phyloP scores from a whole-genome alignment of 768 basidiomycete species.

The Xerocomellus chrysenteron region DNA sequence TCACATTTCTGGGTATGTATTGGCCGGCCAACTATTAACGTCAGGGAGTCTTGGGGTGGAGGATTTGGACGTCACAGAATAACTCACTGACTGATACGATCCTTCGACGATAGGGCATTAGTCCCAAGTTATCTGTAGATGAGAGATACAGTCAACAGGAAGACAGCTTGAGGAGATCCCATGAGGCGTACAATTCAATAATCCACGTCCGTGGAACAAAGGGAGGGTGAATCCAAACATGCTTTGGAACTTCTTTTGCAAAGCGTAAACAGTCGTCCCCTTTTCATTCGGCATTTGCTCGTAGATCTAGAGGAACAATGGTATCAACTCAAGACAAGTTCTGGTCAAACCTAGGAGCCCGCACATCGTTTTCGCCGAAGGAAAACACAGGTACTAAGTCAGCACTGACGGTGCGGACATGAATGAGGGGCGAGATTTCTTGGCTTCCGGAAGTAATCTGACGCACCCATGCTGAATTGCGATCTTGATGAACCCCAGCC shows the following conservation, averaged over 20 bases:
- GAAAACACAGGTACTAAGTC: constrained; percentile 97
- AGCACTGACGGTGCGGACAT: constrained; percentile 51
- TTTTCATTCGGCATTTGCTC: constrained; percentile 95
- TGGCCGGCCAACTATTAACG: constrained; percentile 74
- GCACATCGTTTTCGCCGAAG: constrained; percentile 97
- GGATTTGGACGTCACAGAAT: neutral
- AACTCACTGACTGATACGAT: constrained; percentile 96
- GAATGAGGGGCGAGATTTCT: constrained; percentile 1
- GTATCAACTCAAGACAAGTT: neutral
- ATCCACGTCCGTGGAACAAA: constrained; percentile 93
- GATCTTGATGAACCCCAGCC: constrained; percentile 93
- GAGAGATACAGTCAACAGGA: neutral
- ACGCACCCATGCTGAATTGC: constrained; percentile 85
- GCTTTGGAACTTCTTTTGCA: constrained; percentile 90
- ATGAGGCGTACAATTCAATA: constrained; percentile 83
- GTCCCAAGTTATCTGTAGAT: constrained; percentile 79
- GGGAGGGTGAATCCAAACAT: constrained; percentile 96
- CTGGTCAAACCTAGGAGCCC: constrained; percentile 26
- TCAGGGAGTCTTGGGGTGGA: neutral
- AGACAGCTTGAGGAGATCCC: neutral
- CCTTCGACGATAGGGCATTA: constrained; percentile 93
- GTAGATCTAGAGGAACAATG: constrained; percentile 65
- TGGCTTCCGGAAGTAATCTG: neutral
- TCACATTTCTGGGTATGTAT: constrained; percentile 76
- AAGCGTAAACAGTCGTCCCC: constrained; percentile 79